Conservation (phyloP, 2,329 filamentous ascomycete species). For the Epichloe brachyelytri region DNA sequence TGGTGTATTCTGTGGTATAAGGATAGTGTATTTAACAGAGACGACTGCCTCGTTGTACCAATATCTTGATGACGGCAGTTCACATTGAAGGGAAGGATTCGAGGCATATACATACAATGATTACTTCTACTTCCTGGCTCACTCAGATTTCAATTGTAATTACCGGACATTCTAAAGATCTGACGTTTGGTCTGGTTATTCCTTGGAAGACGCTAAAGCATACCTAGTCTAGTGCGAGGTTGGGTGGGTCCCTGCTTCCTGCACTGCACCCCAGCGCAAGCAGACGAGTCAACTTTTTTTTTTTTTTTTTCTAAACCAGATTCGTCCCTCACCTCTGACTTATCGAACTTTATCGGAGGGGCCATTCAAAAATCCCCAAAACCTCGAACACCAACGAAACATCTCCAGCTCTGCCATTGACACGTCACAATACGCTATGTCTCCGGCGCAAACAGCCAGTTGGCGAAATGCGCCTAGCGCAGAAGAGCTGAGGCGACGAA, state of each 20-base stretch:
- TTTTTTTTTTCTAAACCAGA: conserved; percentile 2
- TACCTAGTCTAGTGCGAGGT: not conserved
- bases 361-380: conserved; percentile 3
- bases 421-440: conserved; percentile 14
- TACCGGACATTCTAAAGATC: too few relatives aligned
- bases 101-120: too few relatives aligned
- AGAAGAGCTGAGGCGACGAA: conserved; percentile 49
- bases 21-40: conserved; percentile 2
- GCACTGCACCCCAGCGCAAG: not conserved
- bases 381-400: not conserved
- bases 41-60: not conserved
- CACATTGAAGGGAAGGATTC: too few relatives aligned
- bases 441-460: conserved; percentile 19
- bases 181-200: too few relatives aligned
- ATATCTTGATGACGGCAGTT: not conserved
- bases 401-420: not conserved
- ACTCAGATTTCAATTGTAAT: too few relatives aligned
- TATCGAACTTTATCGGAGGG: conserved; percentile 1
- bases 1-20: conserved; percentile 13
- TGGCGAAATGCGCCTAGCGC: conserved; percentile 29
- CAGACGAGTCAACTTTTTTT: not conserved
- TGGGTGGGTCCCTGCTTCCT: not conserved
- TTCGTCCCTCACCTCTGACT: not conserved
- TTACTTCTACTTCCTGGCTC: too few relatives aligned
- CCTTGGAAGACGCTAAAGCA: not conserved